These are phyloP conservation scores for Bolboschoenus planiculmis DNA, from an alignment of 176 grass and related monocot genomes.

Conservation along the genomic window DNA sequence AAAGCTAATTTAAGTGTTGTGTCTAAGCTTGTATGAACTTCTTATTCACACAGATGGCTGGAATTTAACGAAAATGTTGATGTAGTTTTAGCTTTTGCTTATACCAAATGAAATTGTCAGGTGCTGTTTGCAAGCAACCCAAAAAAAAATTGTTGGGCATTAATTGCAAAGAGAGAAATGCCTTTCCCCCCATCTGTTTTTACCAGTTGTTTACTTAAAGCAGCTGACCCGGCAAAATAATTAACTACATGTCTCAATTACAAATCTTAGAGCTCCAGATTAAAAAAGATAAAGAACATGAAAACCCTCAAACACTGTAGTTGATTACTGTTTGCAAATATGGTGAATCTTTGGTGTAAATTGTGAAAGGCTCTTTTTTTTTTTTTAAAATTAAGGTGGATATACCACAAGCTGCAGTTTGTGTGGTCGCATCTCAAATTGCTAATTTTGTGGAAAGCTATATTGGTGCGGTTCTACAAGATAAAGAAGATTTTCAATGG, in stretches of 20 bases:
- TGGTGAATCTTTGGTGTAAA: not conserved
- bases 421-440: slow-evolving; percentile 89
- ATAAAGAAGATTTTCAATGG: slow-evolving; percentile 87
- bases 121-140: not conserved
- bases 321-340: not conserved
- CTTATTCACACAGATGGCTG: not conserved
- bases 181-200: not conserved
- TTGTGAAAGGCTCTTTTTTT: not conserved
- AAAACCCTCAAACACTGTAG: not conserved
- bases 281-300: not conserved
- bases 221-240: not conserved
- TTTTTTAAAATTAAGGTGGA: slow-evolving; percentile 34
- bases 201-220: not conserved
- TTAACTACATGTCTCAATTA: not conserved
- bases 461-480: slow-evolving; percentile 75
- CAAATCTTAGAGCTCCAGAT: not conserved
- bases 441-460: slow-evolving; percentile 91
- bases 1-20: not conserved
- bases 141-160: not conserved
- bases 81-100: not conserved
- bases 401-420: slow-evolving; percentile 46
- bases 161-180: not conserved
- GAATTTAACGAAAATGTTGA: not conserved
- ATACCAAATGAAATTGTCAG: not conserved
- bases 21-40: not conserved